Percentiles rank a stretch among this genome's conserved stretches.
Conservation (phyloP, 106 monocot species). For the Platanthera zijinensis region DNA sequence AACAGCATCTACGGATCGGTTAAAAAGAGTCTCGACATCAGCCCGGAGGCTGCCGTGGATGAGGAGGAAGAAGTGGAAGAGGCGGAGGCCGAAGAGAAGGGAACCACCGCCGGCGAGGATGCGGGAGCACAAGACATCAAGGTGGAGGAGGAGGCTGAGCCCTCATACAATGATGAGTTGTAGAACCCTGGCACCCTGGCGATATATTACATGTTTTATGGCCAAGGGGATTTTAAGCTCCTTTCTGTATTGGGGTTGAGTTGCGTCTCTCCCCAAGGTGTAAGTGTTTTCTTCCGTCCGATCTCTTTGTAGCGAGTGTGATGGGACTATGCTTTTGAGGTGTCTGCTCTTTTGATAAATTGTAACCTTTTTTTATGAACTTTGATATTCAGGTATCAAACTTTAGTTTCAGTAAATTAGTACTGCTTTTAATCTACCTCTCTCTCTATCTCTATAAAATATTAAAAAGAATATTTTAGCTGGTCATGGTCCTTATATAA, state of each 20-base stretch:
- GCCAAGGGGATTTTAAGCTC: background rate
- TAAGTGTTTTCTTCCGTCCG: background rate
- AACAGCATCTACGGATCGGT: constrained; percentile 71
- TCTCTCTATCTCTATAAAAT: no score
- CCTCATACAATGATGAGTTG: constrained; percentile 57
- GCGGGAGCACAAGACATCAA: constrained; percentile 21
- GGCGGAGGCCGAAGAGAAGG: constrained; percentile 13
- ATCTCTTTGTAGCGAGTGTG: background rate
- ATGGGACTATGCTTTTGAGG: background rate
- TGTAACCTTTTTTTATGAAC: no score
- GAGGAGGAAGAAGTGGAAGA: constrained; percentile 72
- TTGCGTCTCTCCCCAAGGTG: background rate
- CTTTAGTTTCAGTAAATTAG: no score
- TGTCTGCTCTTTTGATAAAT: background rate
- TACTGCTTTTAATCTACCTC: no score
- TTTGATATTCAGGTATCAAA: no score
- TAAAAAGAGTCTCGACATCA: constrained; percentile 64
- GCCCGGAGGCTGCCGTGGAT: constrained; percentile 61
- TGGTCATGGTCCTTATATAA: no score
- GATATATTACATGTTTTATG: background rate
- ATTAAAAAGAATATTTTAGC: no score
- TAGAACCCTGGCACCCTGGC: constrained; percentile 17
- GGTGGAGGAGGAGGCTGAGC: constrained; percentile 9
- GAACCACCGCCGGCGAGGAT: constrained; percentile 13
- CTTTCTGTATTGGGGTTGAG: background rate